Base-by-base conservation (phyloP, 192 early-diverging fungal species). In the Endogone sp. region DNA sequence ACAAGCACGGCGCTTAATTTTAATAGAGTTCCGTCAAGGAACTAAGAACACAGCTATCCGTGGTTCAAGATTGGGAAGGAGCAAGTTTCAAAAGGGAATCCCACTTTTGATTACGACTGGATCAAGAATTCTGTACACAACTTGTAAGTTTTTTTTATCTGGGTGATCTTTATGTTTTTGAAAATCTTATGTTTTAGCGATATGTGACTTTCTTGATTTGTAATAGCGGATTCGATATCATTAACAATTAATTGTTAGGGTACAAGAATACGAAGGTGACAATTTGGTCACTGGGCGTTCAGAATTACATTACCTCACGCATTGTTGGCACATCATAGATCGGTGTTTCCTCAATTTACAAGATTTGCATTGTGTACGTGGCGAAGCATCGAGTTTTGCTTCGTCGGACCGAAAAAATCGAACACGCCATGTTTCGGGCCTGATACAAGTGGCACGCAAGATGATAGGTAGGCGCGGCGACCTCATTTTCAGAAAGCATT, bases 311-410 rank as follows among this genome's bases (percentile, higher is more conserved):
- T 65, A 64, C 54, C 62, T 68, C 27, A 16, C 65, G 29, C 57
- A 71, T 61, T 13, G 65, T 21, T 76, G 75, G 75, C 66, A 23
- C 25, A 62, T 76, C 13, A 63, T 76, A 49, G 75, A 76, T 55
- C 71, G 56, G 56, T 4, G 24, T 30, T 72, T 72, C 72, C 67
- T 44, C 61, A 62, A 72, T 59, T 21, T 72, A 4, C 59, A 64
- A 3, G 62, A 56, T 60, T 16, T 73, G 2, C 59, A 76, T 59
- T 27, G 37, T 26, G 54, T 71, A 56, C 66, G 71, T 32, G 66
- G 71, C 31, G 71, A 77, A 62, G 29, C 67, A 3, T 29, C 27
- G 27, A 77, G 75, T 37, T 21, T 69, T 24, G 24, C 64, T 23
- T 66, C 66, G 24, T n/a, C 67, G n/a, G 30, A 54, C 16, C 57